Percentiles rank a stretch among this genome's conserved stretches.
Conservation (phyloP, 176 grass and related monocot genomes). For the Thalia dealbata region DNA sequence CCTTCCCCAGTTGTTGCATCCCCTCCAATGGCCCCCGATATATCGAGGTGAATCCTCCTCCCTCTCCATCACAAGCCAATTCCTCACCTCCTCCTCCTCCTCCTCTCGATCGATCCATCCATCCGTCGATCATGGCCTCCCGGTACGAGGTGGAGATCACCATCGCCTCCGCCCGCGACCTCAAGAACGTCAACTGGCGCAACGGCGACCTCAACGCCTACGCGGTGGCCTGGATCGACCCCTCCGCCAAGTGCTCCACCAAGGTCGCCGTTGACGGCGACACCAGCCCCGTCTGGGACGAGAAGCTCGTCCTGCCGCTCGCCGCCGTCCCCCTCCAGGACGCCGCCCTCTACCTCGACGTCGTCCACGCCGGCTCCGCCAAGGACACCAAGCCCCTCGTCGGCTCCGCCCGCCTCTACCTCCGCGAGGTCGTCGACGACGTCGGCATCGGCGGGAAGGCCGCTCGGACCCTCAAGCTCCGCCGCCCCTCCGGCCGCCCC, state of each 20-base stretch:
- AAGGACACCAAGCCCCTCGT: constrained; percentile 65
- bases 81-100: not conserved
- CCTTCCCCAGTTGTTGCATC: no score
- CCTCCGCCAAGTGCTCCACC: constrained; percentile 41
- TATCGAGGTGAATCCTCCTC: no score
- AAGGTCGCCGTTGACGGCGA: constrained; percentile 46
- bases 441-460: constrained; percentile 34
- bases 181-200: constrained; percentile 86
- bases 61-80: no score
- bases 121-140: not conserved
- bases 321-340: constrained; percentile 41
- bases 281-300: constrained; percentile 50
- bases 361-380: constrained; percentile 52
- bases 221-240: constrained; percentile 49
- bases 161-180: constrained; percentile 40
- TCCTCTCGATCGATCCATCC: no score
- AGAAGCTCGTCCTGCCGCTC: constrained; percentile 45
- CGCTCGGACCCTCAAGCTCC: constrained; percentile 38
- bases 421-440: constrained; percentile 63
- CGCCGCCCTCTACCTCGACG: constrained; percentile 53
- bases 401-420: constrained; percentile 47
- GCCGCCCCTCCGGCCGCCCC: constrained; percentile 47
- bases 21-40: no score
- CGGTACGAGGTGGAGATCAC: constrained; percentile 61
- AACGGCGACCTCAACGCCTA: constrained; percentile 51